phyloP scores from a whole-genome alignment of 2,329 filamentous ascomycete genomes.

The Claviceps fusiformis region DNA sequence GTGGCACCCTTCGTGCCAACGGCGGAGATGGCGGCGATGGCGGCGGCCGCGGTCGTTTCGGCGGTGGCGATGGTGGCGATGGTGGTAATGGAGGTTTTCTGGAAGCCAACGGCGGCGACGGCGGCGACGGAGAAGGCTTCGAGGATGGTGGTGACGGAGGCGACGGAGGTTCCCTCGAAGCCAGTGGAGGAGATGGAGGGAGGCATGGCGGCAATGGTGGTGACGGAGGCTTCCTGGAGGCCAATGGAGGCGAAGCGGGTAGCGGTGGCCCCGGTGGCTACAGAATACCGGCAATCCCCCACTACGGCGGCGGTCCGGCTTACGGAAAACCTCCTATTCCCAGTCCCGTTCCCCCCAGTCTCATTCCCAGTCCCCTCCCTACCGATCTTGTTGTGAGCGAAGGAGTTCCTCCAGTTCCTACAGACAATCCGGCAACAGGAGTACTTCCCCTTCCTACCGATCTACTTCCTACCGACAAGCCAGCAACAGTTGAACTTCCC shows the following conservation, averaged over 20 bases:
- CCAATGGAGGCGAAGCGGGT: neutral
- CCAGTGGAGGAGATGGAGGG: neutral
- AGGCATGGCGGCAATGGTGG: neutral
- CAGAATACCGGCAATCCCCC: too few relatives aligned
- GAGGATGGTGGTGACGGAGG: neutral
- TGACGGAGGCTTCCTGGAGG: neutral
- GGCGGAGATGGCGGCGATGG: neutral
- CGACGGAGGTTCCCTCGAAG: neutral
- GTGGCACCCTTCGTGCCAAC: neutral
- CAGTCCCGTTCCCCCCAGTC: neutral
- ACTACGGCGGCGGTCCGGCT: too few relatives aligned
- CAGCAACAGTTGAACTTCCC: too few relatives aligned
- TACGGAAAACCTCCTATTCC: neutral
- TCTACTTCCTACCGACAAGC: too few relatives aligned
- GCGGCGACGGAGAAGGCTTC: neutral
- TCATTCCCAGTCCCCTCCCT: too few relatives aligned
- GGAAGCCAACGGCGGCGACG: neutral
- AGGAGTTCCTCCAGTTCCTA: too few relatives aligned
- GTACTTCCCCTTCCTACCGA: neutral
- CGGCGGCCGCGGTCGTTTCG: neutral
- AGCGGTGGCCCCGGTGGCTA: neutral
- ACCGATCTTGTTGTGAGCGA: too few relatives aligned
- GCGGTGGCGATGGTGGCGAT: neutral
- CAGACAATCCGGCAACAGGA: neutral
- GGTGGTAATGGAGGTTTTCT: neutral